Evolutionary conservation across 2,329 filamentous ascomycete genomes (phyloP).

Genomic region (Xylariaceae sp.): DNA sequence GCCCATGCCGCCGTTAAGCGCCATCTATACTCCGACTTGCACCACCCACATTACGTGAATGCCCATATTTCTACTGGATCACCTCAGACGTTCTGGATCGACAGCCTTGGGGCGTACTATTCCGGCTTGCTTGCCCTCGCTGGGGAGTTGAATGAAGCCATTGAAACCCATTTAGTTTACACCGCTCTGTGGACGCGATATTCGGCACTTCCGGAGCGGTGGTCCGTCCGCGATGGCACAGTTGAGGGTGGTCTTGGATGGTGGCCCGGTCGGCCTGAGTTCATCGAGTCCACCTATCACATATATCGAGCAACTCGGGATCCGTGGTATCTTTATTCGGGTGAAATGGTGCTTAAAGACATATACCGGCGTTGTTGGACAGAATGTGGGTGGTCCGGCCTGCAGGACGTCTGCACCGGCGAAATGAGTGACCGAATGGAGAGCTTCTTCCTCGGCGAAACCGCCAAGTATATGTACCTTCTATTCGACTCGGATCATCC

Average conservation of each 20-base stretch:
- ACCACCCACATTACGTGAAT: constrained; percentile 91
- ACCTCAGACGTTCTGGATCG: constrained; percentile 87
- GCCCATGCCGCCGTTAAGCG: constrained; percentile 84
- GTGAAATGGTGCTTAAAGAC: constrained; percentile 90
- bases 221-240: constrained; percentile 79
- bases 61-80: constrained; percentile 86
- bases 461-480: constrained; percentile 90
- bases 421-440: constrained; percentile 95
- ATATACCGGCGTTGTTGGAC: constrained; percentile 87
- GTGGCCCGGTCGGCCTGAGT: constrained; percentile 95
- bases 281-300: constrained; percentile 95
- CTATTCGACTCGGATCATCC: constrained; percentile 84
- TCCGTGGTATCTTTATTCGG: constrained; percentile 93
- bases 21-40: constrained; percentile 80
- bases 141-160: constrained; percentile 85
- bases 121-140: constrained; percentile 82
- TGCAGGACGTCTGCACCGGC: constrained; percentile 77
- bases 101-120: constrained; percentile 93
- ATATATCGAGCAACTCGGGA: constrained; percentile 91
- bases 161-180: constrained; percentile 84
- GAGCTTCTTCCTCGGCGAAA: constrained; percentile 96
- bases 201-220: constrained; percentile 88
- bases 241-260: constrained; percentile 85
- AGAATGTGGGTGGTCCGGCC: constrained; percentile 86
- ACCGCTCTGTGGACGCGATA: constrained; percentile 94